Conservation (phyloP, 129 eudicot species). For the Apium graveolens region DNA sequence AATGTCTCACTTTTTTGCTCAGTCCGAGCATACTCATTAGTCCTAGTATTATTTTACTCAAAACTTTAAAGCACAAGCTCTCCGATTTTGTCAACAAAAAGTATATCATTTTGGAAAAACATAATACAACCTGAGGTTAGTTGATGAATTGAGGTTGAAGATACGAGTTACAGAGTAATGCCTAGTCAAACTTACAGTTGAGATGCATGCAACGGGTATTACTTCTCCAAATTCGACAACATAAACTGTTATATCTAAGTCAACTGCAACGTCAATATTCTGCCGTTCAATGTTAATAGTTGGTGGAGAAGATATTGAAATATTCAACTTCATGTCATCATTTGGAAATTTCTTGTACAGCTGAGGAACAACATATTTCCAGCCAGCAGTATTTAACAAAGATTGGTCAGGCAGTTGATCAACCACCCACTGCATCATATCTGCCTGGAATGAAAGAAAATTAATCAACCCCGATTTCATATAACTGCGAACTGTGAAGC, state of each 20-base stretch:
- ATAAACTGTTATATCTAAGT: constrained; percentile 59
- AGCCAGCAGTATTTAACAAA: constrained; percentile 81
- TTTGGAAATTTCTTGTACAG: constrained; percentile 70
- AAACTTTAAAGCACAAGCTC: background rate
- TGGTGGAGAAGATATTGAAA: constrained; percentile 60
- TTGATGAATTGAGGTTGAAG: background rate
- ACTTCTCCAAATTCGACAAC: constrained; percentile 58
- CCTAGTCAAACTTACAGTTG: constrained; percentile 41
- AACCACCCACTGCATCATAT: constrained; percentile 59
- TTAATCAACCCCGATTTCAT: background rate
- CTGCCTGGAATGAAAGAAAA: constrained; percentile 44
- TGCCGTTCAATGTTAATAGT: constrained; percentile 34
- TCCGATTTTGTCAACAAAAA: background rate
- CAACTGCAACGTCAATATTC: constrained; percentile 34
- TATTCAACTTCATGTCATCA: constrained; percentile 62
- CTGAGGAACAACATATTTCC: constrained; percentile 75
- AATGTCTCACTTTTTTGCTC: background rate
- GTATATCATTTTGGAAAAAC: background rate
- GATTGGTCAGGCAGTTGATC: constrained; percentile 68
- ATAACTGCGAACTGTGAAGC: background rate
- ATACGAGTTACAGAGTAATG: constrained; percentile 3
- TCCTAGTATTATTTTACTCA: background rate
- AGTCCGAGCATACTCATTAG: background rate
- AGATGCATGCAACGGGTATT: constrained; percentile 66
- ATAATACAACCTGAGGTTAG: background rate